A percentile compares a stretch with the other conserved stretches of the same genome.
phyloP scores from a whole-genome alignment of 805 yeast species.

The Ogataea nitratoaversa region DNA sequence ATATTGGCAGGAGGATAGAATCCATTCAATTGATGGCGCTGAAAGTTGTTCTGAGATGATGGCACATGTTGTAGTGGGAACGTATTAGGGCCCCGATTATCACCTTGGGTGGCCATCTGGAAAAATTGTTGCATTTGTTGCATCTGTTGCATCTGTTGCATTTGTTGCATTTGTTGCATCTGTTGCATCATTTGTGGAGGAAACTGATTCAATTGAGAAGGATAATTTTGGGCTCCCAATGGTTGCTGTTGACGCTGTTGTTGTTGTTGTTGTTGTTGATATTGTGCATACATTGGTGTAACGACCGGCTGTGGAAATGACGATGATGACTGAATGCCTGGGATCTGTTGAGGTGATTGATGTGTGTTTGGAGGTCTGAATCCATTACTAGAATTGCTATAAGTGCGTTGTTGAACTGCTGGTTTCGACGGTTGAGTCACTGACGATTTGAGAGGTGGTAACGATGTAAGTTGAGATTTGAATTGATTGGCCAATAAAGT shows the following conservation, averaged over 20 bases:
- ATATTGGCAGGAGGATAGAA: background rate
- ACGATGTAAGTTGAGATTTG: conserved; percentile 21
- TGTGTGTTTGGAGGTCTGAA: no score
- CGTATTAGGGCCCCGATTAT: background rate
- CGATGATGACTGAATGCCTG: no score
- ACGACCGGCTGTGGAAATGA: conserved; percentile 7
- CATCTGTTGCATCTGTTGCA: background rate
- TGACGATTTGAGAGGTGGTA: conserved; percentile 11
- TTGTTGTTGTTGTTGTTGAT: background rate
- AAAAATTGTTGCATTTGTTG: conserved; percentile 15
- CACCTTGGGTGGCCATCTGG: conserved; percentile 18
- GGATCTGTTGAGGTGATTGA: no score
- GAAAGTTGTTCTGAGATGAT: background rate
- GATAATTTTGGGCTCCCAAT: conserved; percentile 4
- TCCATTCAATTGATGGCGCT: background rate
- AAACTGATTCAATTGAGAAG: conserved; percentile 9
- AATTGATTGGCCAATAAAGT: conserved; percentile 15
- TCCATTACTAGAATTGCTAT: no score
- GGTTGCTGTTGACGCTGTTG: conserved; percentile 10
- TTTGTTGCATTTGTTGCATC: conserved; percentile 14
- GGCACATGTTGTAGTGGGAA: background rate
- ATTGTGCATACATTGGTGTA: conserved; percentile 9
- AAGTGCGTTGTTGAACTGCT: no score
- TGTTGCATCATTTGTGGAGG: conserved; percentile 14
- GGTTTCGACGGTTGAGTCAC: no score